These are phyloP conservation scores for Galeopsis tetrahit DNA, from an alignment of 257 asterid genomes.

Conservation along the genomic window DNA sequence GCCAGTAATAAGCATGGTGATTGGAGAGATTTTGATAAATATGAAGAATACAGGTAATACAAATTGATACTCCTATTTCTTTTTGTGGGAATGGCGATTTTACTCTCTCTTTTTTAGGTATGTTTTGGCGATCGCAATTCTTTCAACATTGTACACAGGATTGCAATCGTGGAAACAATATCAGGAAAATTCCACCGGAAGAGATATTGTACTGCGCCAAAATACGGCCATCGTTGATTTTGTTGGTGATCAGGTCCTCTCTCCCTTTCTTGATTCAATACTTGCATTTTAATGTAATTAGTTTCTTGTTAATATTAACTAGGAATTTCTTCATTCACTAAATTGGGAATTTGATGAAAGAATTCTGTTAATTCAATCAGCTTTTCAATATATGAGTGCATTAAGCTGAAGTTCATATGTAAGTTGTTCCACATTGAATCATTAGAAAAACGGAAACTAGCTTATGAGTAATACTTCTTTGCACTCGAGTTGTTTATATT, in stretches of 20 bases:
- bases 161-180: conserved; percentile 59
- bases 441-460: background rate
- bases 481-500: no score
- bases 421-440: background rate
- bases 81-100: background rate
- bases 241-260: conserved; percentile 79
- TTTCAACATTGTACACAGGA: conserved; percentile 73
- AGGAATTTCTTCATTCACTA: background rate
- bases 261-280: background rate
- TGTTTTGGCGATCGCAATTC: conserved; percentile 76
- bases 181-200: conserved; percentile 50
- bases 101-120: conserved; percentile 47
- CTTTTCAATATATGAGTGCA: background rate
- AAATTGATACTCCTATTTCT: no score
- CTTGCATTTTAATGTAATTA: background rate
- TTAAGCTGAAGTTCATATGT: background rate
- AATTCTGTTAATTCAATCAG: background rate
- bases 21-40: conserved; percentile 60
- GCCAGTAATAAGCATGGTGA: conserved; percentile 75
- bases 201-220: conserved; percentile 40
- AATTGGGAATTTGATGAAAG: background rate
- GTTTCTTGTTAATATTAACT: background rate
- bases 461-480: background rate
- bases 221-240: conserved; percentile 54
- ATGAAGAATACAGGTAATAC: conserved; percentile 69